Evolutionary conservation across 148 eudicot species (phyloP).

Genomic region (Dysphania ambrosioides): DNA sequence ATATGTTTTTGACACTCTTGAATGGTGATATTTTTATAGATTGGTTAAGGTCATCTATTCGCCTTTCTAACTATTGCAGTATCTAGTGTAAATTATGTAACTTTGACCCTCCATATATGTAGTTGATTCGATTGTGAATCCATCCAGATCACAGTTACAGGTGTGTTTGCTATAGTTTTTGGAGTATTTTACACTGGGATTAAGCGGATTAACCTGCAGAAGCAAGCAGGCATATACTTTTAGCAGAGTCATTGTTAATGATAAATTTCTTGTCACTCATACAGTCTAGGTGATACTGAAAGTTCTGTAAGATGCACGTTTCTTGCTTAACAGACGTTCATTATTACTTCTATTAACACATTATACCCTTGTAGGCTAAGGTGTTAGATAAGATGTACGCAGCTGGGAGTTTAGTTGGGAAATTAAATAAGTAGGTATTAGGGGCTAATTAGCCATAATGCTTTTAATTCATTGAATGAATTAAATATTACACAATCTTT

Average conservation of each 20-base stretch:
- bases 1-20: background rate
- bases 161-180: background rate
- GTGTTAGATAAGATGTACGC: slow-evolving; percentile 28
- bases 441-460: slow-evolving; percentile 21
- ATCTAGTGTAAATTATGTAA: background rate
- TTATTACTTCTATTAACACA: background rate
- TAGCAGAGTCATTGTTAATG: background rate
- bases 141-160: background rate
- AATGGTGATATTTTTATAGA: background rate
- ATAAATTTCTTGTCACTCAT: slow-evolving; percentile 1
- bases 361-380: slow-evolving; percentile 25
- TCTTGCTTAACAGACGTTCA: slow-evolving; percentile 8
- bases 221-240: background rate
- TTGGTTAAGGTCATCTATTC: background rate
- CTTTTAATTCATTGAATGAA: slow-evolving; percentile 12
- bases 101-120: background rate
- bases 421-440: slow-evolving; percentile 24
- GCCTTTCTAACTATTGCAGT: background rate
- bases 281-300: background rate
- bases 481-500: slow-evolving; percentile 11
- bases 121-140: background rate
- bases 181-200: background rate
- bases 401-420: slow-evolving; percentile 26
- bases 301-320: background rate
- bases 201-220: background rate